These are phyloP conservation scores for Boletus rubropictus DNA, from an alignment of 768 basidiomycete species.

Conservation along the genomic window DNA sequence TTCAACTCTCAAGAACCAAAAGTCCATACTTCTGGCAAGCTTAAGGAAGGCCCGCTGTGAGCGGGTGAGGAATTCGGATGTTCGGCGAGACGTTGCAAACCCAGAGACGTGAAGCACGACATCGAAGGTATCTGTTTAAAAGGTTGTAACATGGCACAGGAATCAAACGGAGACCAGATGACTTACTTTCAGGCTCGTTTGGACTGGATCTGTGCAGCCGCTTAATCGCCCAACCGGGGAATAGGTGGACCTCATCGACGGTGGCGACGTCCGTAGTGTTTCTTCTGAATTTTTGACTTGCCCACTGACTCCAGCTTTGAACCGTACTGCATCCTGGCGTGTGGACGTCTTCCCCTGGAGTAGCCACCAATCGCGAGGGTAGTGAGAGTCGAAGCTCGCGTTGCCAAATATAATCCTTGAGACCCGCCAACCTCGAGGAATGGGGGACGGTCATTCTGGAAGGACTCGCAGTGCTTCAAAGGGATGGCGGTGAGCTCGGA, in stretches of 20 bases:
- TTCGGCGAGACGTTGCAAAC: constrained; percentile 57
- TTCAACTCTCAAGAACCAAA: not conserved
- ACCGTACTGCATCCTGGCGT: constrained; percentile 18
- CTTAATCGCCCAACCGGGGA: constrained; percentile 78
- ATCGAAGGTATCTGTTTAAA: constrained; percentile 49
- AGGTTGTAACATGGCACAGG: not conserved
- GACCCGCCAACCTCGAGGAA: constrained; percentile 29
- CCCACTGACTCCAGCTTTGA: constrained; percentile 59
- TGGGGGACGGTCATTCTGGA: constrained; percentile 27
- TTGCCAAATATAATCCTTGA: constrained; percentile 48
- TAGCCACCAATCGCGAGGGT: constrained; percentile 13
- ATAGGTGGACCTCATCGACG: constrained; percentile 50
- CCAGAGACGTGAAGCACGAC: constrained; percentile 74
- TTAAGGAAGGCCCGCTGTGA: constrained; percentile 72
- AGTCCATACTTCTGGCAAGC: constrained; percentile 62
- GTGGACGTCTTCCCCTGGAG: constrained; percentile 20
- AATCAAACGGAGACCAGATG: not conserved
- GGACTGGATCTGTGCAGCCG: constrained; percentile 33
- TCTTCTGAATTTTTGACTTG: constrained; percentile 48
- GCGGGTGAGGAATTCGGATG: constrained; percentile 57
- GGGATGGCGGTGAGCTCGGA: not conserved
- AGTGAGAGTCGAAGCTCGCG: constrained; percentile 35
- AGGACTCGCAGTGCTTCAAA: constrained; percentile 6
- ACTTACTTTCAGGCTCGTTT: constrained; percentile 26
- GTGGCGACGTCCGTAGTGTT: constrained; percentile 20